These are phyloP conservation scores for Trichosporon inkin DNA, from an alignment of 1,284 basidiomycete genomes.

Conservation along the genomic window DNA sequence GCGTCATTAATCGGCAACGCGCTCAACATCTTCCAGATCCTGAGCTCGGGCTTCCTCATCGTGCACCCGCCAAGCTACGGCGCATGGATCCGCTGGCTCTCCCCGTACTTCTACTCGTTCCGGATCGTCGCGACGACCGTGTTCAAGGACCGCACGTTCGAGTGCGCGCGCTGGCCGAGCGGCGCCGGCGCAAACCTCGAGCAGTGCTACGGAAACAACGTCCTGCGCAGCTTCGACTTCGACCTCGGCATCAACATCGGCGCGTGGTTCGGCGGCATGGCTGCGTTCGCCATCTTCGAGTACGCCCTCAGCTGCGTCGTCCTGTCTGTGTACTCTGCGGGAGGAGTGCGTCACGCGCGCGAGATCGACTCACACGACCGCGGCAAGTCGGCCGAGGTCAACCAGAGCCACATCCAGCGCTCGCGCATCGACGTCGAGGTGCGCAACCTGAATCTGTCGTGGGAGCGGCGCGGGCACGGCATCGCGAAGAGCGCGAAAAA, in stretches of 20 bases:
- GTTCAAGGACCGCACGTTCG: constrained; percentile 50
- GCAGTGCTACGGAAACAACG: constrained; percentile 52
- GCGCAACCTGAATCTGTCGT: constrained; percentile 40
- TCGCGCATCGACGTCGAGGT: constrained; percentile 48
- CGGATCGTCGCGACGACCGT: constrained; percentile 48
- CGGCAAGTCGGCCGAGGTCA: constrained; percentile 44
- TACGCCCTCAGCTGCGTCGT: constrained; percentile 46
- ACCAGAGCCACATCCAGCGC: constrained; percentile 48
- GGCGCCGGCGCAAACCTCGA: constrained; percentile 42
- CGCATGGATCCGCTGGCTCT: constrained; percentile 51
- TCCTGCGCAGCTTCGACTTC: constrained; percentile 49
- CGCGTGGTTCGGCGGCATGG: constrained; percentile 49
- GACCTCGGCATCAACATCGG: constrained; percentile 42
- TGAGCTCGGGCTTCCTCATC: constrained; percentile 44
- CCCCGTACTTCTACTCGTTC: constrained; percentile 44
- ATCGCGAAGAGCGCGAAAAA: constrained; percentile 36
- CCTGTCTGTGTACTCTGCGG: constrained; percentile 47
- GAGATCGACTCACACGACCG: constrained; percentile 43
- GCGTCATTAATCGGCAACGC: constrained; percentile 49
- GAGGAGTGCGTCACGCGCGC: constrained; percentile 51
- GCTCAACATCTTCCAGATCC: constrained; percentile 37
- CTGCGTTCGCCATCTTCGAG: constrained; percentile 46
- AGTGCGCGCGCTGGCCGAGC: constrained; percentile 37
- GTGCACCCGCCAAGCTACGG: constrained; percentile 52
- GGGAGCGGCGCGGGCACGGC: constrained; percentile 35